Conservation (phyloP, 23 red algal species). For the Gracilaria vermiculophylla region DNA sequence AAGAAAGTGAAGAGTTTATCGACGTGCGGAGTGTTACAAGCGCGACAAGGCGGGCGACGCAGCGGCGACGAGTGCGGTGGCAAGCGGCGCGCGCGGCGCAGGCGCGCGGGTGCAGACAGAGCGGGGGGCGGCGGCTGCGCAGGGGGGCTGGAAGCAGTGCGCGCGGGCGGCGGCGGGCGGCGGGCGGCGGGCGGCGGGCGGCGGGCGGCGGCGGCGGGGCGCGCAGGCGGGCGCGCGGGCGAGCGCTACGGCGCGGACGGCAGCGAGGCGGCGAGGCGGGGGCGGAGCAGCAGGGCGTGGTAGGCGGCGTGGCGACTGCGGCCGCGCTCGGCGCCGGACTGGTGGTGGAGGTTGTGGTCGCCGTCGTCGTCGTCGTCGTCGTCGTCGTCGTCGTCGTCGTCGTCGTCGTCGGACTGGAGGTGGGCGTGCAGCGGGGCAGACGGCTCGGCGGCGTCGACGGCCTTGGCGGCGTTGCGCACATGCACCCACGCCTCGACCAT, state of each 20-base stretch:
- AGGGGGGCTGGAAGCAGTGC: no score
- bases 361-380: constrained; percentile 26
- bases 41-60: no score
- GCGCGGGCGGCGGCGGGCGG: no score
- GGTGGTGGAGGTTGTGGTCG: background rate
- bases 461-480: constrained; percentile 3
- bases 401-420: constrained; percentile 23
- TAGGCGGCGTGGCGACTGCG: background rate
- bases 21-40: no score
- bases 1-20: no score
- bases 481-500: constrained; percentile 63
- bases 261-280: background rate
- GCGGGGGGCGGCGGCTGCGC: no score
- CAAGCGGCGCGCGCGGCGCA: no score
- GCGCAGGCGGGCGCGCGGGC: no score
- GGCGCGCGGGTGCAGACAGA: no score
- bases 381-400: constrained; percentile 23
- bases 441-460: background rate
- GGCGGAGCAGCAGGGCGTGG: background rate
- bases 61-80: no score
- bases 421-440: background rate
- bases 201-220: no score
- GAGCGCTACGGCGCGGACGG: background rate
- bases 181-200: no score
- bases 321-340: background rate